Base-by-base conservation (phyloP, 2,329 filamentous ascomycete genomes). In the Talaromyces sp. region DNA sequence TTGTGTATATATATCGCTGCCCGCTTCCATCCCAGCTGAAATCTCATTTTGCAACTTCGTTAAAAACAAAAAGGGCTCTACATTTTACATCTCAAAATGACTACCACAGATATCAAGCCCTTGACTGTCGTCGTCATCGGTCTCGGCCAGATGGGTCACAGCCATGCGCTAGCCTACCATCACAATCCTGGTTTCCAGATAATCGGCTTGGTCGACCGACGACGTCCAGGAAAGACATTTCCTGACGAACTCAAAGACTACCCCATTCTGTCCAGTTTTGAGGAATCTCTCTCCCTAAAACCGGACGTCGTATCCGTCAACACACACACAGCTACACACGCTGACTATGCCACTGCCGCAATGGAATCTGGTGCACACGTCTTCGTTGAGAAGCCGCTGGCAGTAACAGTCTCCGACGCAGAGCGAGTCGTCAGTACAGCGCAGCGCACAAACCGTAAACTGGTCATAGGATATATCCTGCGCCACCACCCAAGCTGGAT, bases 401-500 rank as follows among this genome's bases (percentile, higher is more conserved):
- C 67, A 22, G 52, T 61, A 19, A 68, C 56, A 10, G 63, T 67
- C 17, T 43, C 63, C 19, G 66, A 68, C 25, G 67, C 67, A 50
- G 60, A 63, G 63, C 50, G 61, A n/a, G 67, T 68, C 13, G 56
- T 67, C 15, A 35, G 35, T 10, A 67, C 63, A 27, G 65, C 67
- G 2, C 54, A 33, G 27, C 65, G 61, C 13, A 66, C 65, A 49
- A 65, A 65, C 15, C 67, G 66, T n/a, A 67, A 68, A 52, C 58
- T 68, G 22, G 67, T 67, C n/a, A 43, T 68, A 49, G 67, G 67
- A 9, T 68, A 68, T 15, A 67, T 68, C 27, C 63, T 68, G 8
- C 65, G 67, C 6, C 66, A 68, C 35, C 68, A 69, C 17, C 67
- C 68, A n/a, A 69, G 68, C 50, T 69, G 68, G 68, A 56, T 67